phyloP scores from a whole-genome alignment of 345 rosid genomes.

The Eucalyptus erythrocorys region DNA sequence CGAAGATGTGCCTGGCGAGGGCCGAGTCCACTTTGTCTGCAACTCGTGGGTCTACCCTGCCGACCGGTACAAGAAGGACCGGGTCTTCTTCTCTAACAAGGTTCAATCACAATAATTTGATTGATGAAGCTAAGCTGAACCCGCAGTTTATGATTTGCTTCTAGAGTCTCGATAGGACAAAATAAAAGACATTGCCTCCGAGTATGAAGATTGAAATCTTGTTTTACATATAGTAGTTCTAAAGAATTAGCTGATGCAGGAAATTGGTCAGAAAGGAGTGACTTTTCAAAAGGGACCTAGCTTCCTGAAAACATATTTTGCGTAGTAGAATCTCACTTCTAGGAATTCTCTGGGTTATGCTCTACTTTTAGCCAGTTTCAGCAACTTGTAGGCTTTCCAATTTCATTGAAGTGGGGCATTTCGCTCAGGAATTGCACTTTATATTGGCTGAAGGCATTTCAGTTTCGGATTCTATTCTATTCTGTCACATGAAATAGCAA shows the following conservation, averaged over 20 bases:
- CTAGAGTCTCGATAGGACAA: neutral
- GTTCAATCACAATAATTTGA: neutral
- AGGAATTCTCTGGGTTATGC: neutral
- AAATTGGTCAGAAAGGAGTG: neutral
- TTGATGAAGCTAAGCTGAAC: neutral
- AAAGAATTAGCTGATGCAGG: neutral
- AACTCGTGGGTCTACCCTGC: constrained; percentile 39
- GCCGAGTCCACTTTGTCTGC: constrained; percentile 30
- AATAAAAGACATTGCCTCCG: neutral
- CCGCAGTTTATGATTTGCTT: neutral
- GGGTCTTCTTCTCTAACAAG: neutral
- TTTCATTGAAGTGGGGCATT: neutral
- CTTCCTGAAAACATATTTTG: neutral
- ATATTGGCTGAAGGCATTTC: neutral
- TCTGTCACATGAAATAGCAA: neutral
- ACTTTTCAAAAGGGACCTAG: neutral
- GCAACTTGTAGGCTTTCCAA: neutral
- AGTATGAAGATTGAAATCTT: neutral
- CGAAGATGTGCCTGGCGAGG: constrained; percentile 26
- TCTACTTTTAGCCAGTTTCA: neutral
- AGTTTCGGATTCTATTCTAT: neutral
- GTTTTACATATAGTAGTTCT: neutral
- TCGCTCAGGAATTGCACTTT: neutral
- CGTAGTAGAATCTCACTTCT: neutral
- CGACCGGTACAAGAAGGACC: constrained; percentile 7